Conservation (phyloP, 306 rosid species). For the Cucumis cinereus region DNA sequence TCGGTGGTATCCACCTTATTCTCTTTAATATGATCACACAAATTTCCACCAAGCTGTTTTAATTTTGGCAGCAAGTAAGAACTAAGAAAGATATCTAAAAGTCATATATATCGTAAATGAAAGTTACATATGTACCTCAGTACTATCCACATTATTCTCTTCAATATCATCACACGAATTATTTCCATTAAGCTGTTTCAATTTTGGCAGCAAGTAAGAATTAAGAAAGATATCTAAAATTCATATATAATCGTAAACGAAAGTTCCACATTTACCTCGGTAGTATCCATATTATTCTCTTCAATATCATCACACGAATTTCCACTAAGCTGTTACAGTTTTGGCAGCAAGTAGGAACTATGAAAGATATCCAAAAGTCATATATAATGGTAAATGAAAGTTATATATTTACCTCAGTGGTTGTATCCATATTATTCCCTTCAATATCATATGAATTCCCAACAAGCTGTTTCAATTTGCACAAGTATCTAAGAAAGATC, state of each 20-base stretch:
- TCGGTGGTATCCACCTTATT: background rate
- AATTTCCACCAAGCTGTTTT: background rate
- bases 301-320: background rate
- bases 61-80: background rate
- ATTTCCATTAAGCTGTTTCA: background rate
- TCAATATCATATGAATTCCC: background rate
- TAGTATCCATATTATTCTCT: background rate
- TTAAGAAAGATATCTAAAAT: background rate
- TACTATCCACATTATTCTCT: no score
- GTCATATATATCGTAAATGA: no score
- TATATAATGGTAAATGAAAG: background rate
- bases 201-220: background rate
- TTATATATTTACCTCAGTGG: background rate
- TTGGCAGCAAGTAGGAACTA: background rate
- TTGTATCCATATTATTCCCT: background rate
- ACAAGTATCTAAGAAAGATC: background rate
- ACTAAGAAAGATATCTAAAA: no score
- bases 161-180: no score
- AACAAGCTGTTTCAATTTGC: background rate
- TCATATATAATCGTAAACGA: background rate
- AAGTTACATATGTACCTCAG: no score
- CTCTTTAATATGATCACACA: background rate
- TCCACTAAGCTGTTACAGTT: background rate
- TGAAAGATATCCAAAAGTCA: background rate
- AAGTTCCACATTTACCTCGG: background rate